Percentiles rank a stretch among this genome's conserved stretches.
Evolutionary conservation across 306 rosid species (phyloP).

Genomic region (Dalbergia cultrata): DNA sequence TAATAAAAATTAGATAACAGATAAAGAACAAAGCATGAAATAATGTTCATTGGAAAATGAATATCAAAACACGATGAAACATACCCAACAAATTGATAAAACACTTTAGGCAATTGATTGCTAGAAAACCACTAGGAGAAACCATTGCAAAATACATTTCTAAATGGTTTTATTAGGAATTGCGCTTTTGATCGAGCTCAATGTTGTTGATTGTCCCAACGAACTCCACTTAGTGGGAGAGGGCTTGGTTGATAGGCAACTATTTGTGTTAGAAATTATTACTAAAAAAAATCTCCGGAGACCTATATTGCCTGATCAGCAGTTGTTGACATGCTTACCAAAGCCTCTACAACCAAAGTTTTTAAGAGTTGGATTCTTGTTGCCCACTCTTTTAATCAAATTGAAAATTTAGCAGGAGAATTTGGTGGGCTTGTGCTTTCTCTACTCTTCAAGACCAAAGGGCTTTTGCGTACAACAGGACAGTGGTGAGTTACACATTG

Average conservation of each 20-base stretch:
- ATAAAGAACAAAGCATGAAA: slow-evolving; percentile 7
- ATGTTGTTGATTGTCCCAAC: neutral
- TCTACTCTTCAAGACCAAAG: slow-evolving; percentile 15
- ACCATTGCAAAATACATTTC: neutral
- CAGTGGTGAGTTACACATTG: slow-evolving; percentile 1
- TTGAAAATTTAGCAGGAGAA: neutral
- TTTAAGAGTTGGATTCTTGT: neutral
- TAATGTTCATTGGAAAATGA: neutral
- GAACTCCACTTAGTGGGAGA: neutral
- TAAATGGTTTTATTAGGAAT: neutral
- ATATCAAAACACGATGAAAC: neutral
- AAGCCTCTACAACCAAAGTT: slow-evolving; percentile 10
- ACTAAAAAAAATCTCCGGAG: neutral
- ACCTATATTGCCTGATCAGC: neutral
- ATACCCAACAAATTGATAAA: neutral
- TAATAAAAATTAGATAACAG: slow-evolving; percentile 11
- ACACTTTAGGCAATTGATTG: neutral
- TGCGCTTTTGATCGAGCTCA: neutral
- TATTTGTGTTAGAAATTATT: neutral
- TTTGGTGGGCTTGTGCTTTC: neutral
- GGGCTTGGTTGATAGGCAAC: neutral
- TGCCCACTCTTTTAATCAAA: neutral
- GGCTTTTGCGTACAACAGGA: neutral
- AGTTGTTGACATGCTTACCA: neutral
- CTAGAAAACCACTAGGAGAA: neutral